Evolutionary conservation across 2,329 filamentous ascomycete species (phyloP).

Genomic region (Sporothrix mexicana): DNA sequence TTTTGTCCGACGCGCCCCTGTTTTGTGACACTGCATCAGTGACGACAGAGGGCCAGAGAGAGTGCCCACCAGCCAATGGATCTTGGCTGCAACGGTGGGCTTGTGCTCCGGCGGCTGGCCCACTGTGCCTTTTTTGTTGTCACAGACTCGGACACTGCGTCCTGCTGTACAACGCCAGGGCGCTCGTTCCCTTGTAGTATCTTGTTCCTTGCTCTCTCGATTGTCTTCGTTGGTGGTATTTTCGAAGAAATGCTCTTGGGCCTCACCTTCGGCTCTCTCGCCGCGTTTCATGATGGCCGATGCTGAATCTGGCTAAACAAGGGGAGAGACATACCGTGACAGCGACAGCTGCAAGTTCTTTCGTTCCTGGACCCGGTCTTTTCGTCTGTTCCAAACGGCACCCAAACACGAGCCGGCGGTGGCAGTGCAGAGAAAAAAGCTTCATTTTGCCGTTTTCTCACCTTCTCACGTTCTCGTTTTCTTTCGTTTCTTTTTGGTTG

Average conservation of each 20-base stretch:
- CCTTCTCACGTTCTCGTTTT: not conserved
- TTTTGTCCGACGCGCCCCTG: conserved; percentile 3
- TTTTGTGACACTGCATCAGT: conserved; percentile 9
- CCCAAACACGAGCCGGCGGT: conserved; percentile 29
- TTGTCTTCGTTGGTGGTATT: no score
- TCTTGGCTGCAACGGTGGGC: conserved; percentile 8
- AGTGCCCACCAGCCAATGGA: conserved; percentile 27
- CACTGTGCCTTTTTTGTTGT: not conserved
- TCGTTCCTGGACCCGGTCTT: not conserved
- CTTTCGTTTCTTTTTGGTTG: not conserved
- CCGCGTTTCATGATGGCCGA: conserved; percentile 22
- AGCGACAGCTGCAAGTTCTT: not conserved
- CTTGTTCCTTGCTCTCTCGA: no score
- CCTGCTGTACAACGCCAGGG: not conserved
- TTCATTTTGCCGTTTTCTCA: no score
- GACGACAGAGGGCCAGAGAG: not conserved
- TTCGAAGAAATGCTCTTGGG: not conserved
- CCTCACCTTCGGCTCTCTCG: not conserved
- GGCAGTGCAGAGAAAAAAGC: conserved; percentile 20
- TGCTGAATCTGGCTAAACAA: conserved; percentile 21
- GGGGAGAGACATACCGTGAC: not conserved
- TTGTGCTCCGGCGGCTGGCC: conserved; percentile 17
- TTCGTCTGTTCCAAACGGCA: conserved; percentile 18
- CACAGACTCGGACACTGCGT: not conserved
- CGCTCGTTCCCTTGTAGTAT: no score